phyloP scores from a whole-genome alignment of 139 green algal species.

The Chlorella vulgaris region DNA sequence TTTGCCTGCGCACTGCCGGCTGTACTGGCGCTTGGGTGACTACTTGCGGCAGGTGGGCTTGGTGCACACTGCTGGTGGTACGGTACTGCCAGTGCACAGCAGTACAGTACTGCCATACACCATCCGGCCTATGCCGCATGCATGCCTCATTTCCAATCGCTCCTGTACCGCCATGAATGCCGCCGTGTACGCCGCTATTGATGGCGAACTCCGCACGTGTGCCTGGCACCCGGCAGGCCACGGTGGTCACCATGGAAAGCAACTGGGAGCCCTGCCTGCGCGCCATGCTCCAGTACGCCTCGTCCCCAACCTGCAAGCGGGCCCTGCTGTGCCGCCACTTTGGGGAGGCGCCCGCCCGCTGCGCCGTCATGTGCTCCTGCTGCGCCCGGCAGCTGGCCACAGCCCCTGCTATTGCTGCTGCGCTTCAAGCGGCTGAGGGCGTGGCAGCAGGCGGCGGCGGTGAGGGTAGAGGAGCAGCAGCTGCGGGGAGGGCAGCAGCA shows the following conservation, averaged over 20 bases:
- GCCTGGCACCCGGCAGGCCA: constrained; percentile 33
- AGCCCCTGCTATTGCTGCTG: neutral
- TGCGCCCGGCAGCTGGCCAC: neutral
- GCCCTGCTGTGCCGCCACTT: constrained; percentile 61
- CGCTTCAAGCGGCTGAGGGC: too few relatives aligned
- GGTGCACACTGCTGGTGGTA: neutral
- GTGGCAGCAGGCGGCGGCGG: neutral
- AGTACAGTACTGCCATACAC: neutral
- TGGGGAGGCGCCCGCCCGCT: constrained; percentile 59
- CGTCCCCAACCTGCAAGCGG: constrained; percentile 52
- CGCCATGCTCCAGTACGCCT: constrained; percentile 60
- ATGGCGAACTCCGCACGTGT: too few relatives aligned
- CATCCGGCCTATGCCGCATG: too few relatives aligned
- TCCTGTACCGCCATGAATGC: too few relatives aligned
- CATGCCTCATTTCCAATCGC: too few relatives aligned
- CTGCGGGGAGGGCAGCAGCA: neutral
- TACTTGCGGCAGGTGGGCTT: constrained; percentile 52
- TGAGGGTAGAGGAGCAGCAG: constrained; percentile 7
- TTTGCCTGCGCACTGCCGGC: constrained; percentile 63
- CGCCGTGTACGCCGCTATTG: too few relatives aligned
- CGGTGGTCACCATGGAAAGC: constrained; percentile 68
- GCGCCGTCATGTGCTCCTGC: constrained; percentile 58
- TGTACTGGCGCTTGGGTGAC: constrained; percentile 72
- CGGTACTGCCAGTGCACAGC: neutral
- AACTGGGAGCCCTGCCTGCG: constrained; percentile 63